These are phyloP conservation scores for Wakefieldia striispora DNA, from an alignment of 768 basidiomycete species.

Conservation along the genomic window DNA sequence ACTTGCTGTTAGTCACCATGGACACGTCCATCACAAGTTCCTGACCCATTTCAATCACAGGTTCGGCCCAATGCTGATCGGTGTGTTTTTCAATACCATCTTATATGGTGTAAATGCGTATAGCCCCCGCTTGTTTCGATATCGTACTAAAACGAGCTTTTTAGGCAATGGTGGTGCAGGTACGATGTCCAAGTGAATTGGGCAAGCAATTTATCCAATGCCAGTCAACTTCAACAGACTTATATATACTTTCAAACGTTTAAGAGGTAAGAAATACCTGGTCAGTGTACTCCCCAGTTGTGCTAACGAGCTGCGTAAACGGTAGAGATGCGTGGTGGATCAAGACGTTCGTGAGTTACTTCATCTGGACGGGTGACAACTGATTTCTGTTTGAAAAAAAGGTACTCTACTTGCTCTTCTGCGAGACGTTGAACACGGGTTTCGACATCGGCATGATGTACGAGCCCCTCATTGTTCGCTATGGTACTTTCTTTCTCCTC, in stretches of 20 bases:
- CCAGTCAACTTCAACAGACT: slow-evolving; percentile 27
- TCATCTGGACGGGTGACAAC: not conserved
- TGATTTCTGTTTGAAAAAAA: slow-evolving; percentile 14
- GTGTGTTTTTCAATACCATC: too few relatives aligned
- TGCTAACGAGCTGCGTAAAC: not conserved
- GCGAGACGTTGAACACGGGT: slow-evolving; percentile 46
- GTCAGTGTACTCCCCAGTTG: not conserved
- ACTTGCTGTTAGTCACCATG: too few relatives aligned
- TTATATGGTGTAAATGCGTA: too few relatives aligned
- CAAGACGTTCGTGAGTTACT: slow-evolving; percentile 40
- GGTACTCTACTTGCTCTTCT: slow-evolving; percentile 42
- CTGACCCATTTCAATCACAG: too few relatives aligned
- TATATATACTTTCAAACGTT: slow-evolving; percentile 46
- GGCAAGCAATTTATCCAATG: not conserved
- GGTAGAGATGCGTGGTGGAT: slow-evolving; percentile 46
- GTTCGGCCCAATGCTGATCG: too few relatives aligned
- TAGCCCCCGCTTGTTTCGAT: too few relatives aligned
- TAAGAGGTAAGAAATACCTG: slow-evolving; percentile 33
- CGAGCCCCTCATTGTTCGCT: slow-evolving; percentile 44
- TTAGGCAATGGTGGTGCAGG: slow-evolving; percentile 12
- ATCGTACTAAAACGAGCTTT: too few relatives aligned
- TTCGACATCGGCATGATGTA: slow-evolving; percentile 49
- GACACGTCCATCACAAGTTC: too few relatives aligned
- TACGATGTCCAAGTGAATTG: not conserved
- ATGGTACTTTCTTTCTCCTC: slow-evolving; percentile 30